Base-by-base conservation (phyloP, 495 filamentous ascomycete species). In the Apiosordaria backusii region DNA sequence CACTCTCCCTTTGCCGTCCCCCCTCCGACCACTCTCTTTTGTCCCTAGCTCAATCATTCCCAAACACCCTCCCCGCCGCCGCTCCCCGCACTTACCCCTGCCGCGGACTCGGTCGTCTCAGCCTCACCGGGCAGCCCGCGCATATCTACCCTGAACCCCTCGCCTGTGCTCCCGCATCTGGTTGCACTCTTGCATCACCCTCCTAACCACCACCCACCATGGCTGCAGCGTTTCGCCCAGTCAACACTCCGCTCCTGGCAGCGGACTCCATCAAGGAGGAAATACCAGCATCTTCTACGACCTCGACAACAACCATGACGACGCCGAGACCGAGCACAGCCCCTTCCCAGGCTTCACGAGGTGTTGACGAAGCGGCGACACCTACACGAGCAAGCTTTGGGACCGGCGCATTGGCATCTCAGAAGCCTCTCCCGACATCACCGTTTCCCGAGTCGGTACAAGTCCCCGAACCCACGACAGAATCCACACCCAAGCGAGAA, bases 161-260 rank as follows among this genome's bases (percentile, higher is more conserved):
- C 67, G 21, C 40, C 55, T 52, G 53, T 63, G 25, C 57, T 67
- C 57, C 35, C 65, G 29, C 61, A 25, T 58, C 53, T 65, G 23
- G 60, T 60, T 65, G 64, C 58, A 60, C 66, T 71, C 62, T 67
- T 68, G 50, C 70, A 71, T 64, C 68, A 57, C 64, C 45, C 29
- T 24, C 63, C 26, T 4, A 59, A 57, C 45, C 57, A 63, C 26
- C 57, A 50, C 19, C n/a, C 59, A 61, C 62, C 57, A 83, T 83
- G 81, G 79, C 81, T 64, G 75, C 80, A 55, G 74, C 88, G 62
- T 93, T 94, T 75, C 86, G 87, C 68, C 86, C 92, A 66, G 90
- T 94, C 75, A 92, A 93, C 79, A 89, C 86, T 62, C 86, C 85
- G 65, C 83, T 91, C 25, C 77, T 82, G 60, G 80, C 85, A 65